These are phyloP conservation scores for Anthracocystis setariae DNA, from an alignment of 1,284 basidiomycete species.

Conservation along the genomic window DNA sequence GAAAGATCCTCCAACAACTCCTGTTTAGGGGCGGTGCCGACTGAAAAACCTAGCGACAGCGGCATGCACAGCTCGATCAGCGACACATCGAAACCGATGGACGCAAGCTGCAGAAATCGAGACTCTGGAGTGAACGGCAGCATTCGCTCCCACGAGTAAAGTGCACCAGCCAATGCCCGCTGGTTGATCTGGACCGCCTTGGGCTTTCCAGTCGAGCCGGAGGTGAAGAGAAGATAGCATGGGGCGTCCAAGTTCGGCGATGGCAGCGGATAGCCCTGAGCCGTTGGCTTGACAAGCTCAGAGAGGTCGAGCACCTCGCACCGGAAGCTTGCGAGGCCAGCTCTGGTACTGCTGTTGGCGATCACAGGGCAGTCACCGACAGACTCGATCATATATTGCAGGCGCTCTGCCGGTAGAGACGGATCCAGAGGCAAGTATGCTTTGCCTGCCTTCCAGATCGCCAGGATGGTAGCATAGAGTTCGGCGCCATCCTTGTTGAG, in stretches of 20 bases:
- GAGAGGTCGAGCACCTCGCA: constrained; percentile 36
- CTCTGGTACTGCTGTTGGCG: constrained; percentile 21
- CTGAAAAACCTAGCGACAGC: constrained; percentile 58
- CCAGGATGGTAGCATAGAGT: constrained; percentile 58
- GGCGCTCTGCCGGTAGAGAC: constrained; percentile 55
- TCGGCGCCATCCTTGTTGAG: constrained; percentile 51
- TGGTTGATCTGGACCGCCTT: constrained; percentile 64
- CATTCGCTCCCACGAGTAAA: constrained; percentile 62
- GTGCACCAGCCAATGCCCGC: constrained; percentile 57
- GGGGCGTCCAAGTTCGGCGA: constrained; percentile 28
- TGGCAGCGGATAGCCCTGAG: constrained; percentile 6
- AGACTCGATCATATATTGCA: constrained; percentile 60
- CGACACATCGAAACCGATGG: constrained; percentile 64
- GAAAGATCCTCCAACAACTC: constrained; percentile 60
- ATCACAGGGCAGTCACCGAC: constrained; percentile 43
- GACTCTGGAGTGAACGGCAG: constrained; percentile 51
- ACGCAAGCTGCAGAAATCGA: constrained; percentile 63
- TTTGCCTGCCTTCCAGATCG: constrained; percentile 63
- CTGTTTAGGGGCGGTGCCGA: constrained; percentile 62
- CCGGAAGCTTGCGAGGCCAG: constrained; percentile 11
- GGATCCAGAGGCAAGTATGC: constrained; percentile 63
- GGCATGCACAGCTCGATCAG: constrained; percentile 67
- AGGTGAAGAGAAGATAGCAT: constrained; percentile 64
- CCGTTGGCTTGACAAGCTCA: constrained; percentile 5
- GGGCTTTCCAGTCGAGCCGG: constrained; percentile 62